Conservation (phyloP, 2,329 filamentous ascomycete genomes). For the Monosporascus sp. region DNA sequence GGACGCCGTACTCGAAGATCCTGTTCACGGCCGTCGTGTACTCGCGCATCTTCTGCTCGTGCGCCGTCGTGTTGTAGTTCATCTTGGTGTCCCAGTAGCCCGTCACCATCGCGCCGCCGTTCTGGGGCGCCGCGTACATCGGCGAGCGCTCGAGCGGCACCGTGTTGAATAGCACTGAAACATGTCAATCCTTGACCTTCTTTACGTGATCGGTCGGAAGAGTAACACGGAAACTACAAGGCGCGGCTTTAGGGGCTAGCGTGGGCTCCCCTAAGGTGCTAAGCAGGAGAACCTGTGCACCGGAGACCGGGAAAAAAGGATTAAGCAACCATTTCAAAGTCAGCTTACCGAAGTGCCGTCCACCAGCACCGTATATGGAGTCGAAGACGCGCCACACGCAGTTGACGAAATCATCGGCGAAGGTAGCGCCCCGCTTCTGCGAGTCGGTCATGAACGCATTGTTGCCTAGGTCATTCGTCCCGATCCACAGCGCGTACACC, state of each 20-base stretch:
- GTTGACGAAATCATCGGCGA: conserved; percentile 57
- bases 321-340: no score
- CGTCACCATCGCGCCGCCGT: conserved; percentile 36
- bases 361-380: conserved; percentile 60
- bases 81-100: conserved; percentile 43
- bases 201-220: no score
- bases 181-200: no score
- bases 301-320: no score
- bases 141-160: conserved; percentile 64
- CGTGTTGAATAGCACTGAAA: conserved; percentile 59
- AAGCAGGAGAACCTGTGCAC: no score
- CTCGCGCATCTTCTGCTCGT: conserved; percentile 42
- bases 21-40: conserved; percentile 47
- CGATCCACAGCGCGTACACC: conserved; percentile 74
- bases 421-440: conserved; percentile 54
- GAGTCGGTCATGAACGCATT: conserved; percentile 61
- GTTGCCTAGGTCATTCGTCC: conserved; percentile 72
- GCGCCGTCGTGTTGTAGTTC: conserved; percentile 42
- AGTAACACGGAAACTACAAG: not conserved
- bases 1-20: conserved; percentile 44
- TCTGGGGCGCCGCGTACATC: conserved; percentile 51
- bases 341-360: conserved; percentile 50
- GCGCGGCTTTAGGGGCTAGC: not conserved
- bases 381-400: conserved; percentile 64
- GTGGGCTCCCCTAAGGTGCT: no score